Evolutionary conservation across 305 asterid species (phyloP), one percentile per base, ranked within the genome.

Genomic region (Fraxinus velutina): DNA sequence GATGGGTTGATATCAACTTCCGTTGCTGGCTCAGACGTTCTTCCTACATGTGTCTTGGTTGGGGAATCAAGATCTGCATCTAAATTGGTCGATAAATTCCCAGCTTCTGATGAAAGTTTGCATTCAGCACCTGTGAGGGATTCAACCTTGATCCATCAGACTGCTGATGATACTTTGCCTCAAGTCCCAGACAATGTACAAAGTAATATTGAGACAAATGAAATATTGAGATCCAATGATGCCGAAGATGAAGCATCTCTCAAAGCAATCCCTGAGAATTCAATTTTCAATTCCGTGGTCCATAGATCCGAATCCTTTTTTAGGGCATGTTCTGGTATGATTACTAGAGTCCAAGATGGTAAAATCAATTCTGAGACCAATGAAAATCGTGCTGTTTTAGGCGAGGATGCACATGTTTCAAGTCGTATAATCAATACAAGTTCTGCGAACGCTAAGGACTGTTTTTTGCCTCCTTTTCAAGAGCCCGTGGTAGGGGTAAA

Each of bases 291-390:
- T 72, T 74, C 87, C n/a, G n/a, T 73, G 64, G 62, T 32, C 76
- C 78, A 37, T 72, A 75, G 73, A 75, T 83, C 90, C 57, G 79
- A 84, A 15, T 84, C 87, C 10, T 33, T 81, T 80, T 75, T 86
- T 78, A 85, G 86, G 85, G 86, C 83, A 75, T 86, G 88, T 84
- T 87, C 89, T 64, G 78, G 81, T 82, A 88, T 83, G 86, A 55
- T 77, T 15, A 12, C 70, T 68, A 78, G 81, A 76, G 82, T 82
- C 81, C 89, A 52, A 79, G 85, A 81, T 78, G 86, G 76, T 79
- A 87, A 73, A 57, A 30, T 77, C 80, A 81, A 62, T 76, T 85
- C 70, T 74, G 84, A 32, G 71, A 77, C 84, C 78, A 79, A 68
- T 57, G 83, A 62, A 80, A 78, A 52, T 78, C 89, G 17, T 50